These are phyloP conservation scores for Aspergillus ruber DNA, from an alignment of 2,329 filamentous ascomycete species.

Conservation along the genomic window DNA sequence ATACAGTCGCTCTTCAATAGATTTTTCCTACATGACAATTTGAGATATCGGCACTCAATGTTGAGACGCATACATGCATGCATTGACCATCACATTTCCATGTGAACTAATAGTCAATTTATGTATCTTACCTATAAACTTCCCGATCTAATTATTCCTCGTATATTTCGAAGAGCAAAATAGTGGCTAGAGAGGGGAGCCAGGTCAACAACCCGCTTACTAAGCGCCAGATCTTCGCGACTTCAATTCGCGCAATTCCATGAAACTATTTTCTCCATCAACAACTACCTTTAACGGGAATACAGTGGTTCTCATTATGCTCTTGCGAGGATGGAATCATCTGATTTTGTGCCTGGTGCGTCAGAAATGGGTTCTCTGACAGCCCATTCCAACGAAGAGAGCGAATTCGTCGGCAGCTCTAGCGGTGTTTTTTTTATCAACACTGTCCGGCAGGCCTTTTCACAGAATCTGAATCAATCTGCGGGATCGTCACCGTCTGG, in stretches of 20 bases:
- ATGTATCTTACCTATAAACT: not conserved
- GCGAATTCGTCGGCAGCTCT: constrained; percentile 48
- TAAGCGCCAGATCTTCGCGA: not conserved
- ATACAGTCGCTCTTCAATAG: no score
- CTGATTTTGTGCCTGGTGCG: constrained; percentile 19
- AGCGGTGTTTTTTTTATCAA: constrained; percentile 51
- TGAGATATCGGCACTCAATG: no score
- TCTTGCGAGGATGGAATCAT: constrained; percentile 19
- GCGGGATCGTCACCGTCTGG: constrained; percentile 3
- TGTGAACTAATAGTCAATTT: not conserved
- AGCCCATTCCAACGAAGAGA: constrained; percentile 39
- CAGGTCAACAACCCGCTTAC: not conserved
- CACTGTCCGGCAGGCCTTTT: constrained; percentile 49
- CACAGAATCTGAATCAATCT: constrained; percentile 23
- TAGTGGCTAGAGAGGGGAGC: no score
- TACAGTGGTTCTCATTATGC: constrained; percentile 8
- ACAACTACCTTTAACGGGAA: not conserved
- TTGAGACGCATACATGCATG: no score
- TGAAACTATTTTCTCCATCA: not conserved
- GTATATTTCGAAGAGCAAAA: no score
- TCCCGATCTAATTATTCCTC: no score
- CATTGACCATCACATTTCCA: not conserved
- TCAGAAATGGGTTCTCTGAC: constrained; percentile 40
- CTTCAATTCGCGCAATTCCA: no score
- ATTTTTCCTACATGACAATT: not conserved